A percentile compares a stretch with the other conserved stretches of the same genome.
Evolutionary conservation across 345 rosid genomes (phyloP).

Genomic region (Cardiospermum halicacabum): DNA sequence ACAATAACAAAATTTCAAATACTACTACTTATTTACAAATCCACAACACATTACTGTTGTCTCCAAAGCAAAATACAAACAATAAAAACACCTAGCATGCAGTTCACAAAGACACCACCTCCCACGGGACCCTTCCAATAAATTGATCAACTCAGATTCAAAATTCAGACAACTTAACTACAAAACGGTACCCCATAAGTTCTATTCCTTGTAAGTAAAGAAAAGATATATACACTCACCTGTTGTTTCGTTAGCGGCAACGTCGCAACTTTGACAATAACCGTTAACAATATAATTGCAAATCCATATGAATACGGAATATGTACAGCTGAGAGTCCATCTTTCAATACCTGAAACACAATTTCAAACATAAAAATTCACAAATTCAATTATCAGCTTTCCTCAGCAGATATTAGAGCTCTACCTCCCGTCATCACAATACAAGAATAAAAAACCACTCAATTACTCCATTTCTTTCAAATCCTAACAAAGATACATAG

Average conservation of each 20-base stretch:
- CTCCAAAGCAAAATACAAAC: not conserved
- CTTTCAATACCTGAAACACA: slow-evolving; percentile 63
- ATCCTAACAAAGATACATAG: not conserved
- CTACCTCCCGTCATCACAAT: not conserved
- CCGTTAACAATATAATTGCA: slow-evolving; percentile 84
- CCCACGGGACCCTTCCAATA: not conserved
- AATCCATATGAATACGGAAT: slow-evolving; percentile 91
- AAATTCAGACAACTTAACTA: not conserved
- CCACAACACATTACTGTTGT: not conserved
- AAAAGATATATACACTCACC: slow-evolving; percentile 30
- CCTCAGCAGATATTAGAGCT: not conserved
- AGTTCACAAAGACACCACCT: not conserved
- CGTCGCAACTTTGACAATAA: slow-evolving; percentile 75
- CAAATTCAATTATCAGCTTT: too few relatives aligned
- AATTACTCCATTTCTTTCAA: not conserved
- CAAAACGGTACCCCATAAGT: not conserved
- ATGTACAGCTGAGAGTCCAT: slow-evolving; percentile 69
- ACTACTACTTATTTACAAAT: not conserved
- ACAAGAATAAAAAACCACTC: not conserved
- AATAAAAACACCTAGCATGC: not conserved
- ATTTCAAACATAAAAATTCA: slow-evolving; percentile 5
- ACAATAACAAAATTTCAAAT: not conserved
- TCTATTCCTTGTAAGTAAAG: not conserved
- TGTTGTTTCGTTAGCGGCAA: slow-evolving; percentile 90
- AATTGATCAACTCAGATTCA: not conserved